Percentiles rank a stretch among this genome's conserved stretches.
These are phyloP conservation scores for Corynespora cassiicola DNA, from an alignment of 2,329 filamentous ascomycete genomes.

Conservation along the genomic window DNA sequence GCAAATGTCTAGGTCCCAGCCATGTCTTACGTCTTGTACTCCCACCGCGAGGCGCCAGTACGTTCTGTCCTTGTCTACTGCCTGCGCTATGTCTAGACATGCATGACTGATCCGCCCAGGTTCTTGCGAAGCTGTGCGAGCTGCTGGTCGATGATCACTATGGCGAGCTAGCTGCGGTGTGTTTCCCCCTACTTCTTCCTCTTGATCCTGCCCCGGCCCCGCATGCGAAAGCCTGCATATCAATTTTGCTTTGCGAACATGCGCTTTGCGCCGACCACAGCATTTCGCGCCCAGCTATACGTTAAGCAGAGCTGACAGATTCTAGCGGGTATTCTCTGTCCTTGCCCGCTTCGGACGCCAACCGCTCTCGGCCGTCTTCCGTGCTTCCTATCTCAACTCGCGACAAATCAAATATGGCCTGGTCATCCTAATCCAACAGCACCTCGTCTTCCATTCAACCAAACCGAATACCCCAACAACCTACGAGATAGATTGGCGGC, in stretches of 20 bases:
- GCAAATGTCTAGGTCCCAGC: conserved; percentile 38
- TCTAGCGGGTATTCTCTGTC: conserved; percentile 81
- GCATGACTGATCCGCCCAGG: too few species aligned
- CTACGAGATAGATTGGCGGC: conserved; percentile 83
- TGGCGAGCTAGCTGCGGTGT: conserved; percentile 89
- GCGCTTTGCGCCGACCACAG: not conserved
- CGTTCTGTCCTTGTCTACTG: conserved; percentile 9
- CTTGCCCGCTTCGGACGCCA: conserved; percentile 82
- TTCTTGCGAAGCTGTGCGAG: conserved; percentile 84
- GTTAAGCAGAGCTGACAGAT: conserved; percentile 19
- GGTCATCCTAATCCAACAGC: conserved; percentile 85
- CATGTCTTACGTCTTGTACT: conserved; percentile 47
- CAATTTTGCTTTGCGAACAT: not conserved
- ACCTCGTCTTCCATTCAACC: conserved; percentile 78
- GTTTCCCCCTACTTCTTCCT: conserved; percentile 5
- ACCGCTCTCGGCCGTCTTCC: conserved; percentile 70
- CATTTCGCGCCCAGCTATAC: conserved; percentile 4
- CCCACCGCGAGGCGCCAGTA: conserved; percentile 46
- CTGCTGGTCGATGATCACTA: conserved; percentile 88
- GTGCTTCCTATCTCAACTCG: conserved; percentile 74
- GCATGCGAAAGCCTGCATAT: not conserved
- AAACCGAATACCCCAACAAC: conserved; percentile 68
- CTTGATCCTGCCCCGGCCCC: not conserved
- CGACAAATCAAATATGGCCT: conserved; percentile 82
- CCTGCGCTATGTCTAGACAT: too few species aligned